A percentile compares a stretch with the other conserved stretches of the same genome.
Evolutionary conservation across 2,329 filamentous ascomycete genomes (phyloP).

Genomic region (Ophiostoma populinum): DNA sequence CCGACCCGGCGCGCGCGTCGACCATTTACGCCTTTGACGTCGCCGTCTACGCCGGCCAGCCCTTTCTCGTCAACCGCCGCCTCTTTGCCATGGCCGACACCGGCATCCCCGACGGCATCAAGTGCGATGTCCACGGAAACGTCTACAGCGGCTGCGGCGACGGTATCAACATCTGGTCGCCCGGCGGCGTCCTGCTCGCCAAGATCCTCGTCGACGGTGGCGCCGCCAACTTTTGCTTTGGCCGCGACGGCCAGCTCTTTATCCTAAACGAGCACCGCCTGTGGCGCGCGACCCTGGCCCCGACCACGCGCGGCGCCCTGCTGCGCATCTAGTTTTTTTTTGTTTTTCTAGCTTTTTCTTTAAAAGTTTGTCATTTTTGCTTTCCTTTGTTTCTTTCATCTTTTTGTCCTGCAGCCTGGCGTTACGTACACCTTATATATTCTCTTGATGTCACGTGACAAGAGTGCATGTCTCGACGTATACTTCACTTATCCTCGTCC

Average conservation of each 20-base stretch:
- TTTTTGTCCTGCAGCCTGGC: too few species aligned
- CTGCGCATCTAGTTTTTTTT: conserved; percentile 3
- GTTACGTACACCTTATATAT: too few species aligned
- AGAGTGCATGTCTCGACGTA: too few species aligned
- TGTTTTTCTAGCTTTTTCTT: neutral
- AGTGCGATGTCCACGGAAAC: conserved; percentile 25
- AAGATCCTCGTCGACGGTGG: conserved; percentile 22
- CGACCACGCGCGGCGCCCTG: conserved; percentile 4
- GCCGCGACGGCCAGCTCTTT: conserved; percentile 24
- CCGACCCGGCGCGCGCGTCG: conserved; percentile 14
- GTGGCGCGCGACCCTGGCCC: conserved; percentile 17
- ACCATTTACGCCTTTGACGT: conserved; percentile 28
- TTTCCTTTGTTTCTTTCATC: neutral
- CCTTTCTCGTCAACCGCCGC: conserved; percentile 29
- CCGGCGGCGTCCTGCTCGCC: conserved; percentile 26
- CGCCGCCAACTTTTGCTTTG: conserved; percentile 29
- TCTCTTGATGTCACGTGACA: too few species aligned
- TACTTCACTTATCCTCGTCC: too few species aligned
- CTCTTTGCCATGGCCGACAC: conserved; percentile 31
- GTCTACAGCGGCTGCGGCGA: conserved; percentile 30
- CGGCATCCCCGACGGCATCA: conserved; percentile 27
- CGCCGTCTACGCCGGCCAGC: conserved; percentile 16
- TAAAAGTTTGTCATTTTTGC: neutral
- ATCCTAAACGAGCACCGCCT: conserved; percentile 28
- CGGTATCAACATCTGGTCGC: conserved; percentile 30